These are phyloP conservation scores for Aspergillus tanneri DNA, from an alignment of 2,329 filamentous ascomycete species.

Conservation along the genomic window DNA sequence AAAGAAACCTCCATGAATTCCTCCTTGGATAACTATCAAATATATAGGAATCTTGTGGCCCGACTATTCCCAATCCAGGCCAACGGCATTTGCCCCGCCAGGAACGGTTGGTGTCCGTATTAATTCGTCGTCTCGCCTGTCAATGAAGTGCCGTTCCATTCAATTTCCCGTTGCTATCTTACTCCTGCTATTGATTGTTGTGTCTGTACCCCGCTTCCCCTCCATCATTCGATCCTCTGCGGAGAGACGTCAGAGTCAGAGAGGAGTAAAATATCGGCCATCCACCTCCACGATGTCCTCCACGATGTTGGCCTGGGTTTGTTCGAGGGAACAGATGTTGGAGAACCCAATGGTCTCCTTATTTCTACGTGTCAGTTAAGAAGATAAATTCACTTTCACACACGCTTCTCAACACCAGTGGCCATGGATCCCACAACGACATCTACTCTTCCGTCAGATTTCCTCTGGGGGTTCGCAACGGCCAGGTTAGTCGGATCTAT, in stretches of 20 bases:
- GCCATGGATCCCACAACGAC: slow-evolving; percentile 29
- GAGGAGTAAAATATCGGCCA: slow-evolving; percentile 18
- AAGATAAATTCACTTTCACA: slow-evolving; percentile 3
- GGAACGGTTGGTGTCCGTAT: slow-evolving; percentile 5
- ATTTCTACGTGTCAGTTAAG: neutral
- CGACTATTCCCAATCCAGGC: slow-evolving; percentile 11
- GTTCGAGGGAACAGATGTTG: neutral
- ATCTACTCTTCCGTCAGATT: slow-evolving; percentile 61
- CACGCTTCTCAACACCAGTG: neutral
- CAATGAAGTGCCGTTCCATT: neutral
- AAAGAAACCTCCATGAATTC: neutral
- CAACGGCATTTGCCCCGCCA: slow-evolving; percentile 12
- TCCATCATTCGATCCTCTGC: slow-evolving; percentile 8
- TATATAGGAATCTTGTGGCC: neutral
- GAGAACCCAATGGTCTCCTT: neutral
- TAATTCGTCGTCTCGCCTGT: neutral
- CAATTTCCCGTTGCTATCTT: neutral
- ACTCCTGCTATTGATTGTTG: no score
- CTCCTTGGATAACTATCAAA: neutral
- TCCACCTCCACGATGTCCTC: slow-evolving; percentile 13
- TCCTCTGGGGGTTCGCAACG: slow-evolving; percentile 78
- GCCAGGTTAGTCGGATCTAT: slow-evolving; percentile 55
- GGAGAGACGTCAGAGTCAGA: neutral
- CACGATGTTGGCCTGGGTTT: neutral
- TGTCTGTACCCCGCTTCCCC: slow-evolving; percentile 14